These are phyloP conservation scores for Beauveria sp. DNA, from an alignment of 2,329 filamentous ascomycete species.

Conservation along the genomic window DNA sequence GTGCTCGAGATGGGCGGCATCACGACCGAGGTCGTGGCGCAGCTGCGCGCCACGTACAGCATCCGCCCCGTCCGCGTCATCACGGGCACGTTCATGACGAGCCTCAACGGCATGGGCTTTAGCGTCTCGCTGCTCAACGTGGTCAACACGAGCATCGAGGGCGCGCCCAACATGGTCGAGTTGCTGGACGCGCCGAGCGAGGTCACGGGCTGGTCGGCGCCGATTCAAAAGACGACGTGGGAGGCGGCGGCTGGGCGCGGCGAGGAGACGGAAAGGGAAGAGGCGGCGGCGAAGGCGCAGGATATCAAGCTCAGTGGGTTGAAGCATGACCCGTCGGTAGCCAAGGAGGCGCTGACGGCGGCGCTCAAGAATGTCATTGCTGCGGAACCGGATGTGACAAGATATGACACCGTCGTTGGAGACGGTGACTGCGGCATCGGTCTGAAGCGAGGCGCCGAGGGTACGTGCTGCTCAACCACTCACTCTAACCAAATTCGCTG, in stretches of 20 bases:
- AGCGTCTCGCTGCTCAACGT: constrained; percentile 64
- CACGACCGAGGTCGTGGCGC: constrained; percentile 57
- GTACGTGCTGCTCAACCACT: constrained; percentile 24
- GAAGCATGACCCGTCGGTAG: constrained; percentile 42
- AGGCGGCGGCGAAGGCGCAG: constrained; percentile 23
- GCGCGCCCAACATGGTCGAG: constrained; percentile 53
- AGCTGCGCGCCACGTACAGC: constrained; percentile 48
- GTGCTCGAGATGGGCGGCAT: constrained; percentile 66
- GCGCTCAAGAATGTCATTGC: constrained; percentile 56
- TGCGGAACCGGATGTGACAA: constrained; percentile 64
- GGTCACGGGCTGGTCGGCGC: constrained; percentile 62
- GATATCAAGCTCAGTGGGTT: constrained; percentile 39
- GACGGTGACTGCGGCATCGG: constrained; percentile 88
- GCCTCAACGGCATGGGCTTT: constrained; percentile 68
- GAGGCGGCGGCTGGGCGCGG: constrained; percentile 42
- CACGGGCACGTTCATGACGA: constrained; percentile 70
- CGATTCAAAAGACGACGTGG: constrained; percentile 57
- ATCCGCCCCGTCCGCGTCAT: constrained; percentile 59
- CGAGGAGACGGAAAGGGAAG: constrained; percentile 32
- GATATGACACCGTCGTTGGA: constrained; percentile 74
- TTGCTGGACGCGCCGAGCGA: constrained; percentile 63
- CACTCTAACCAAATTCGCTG: constrained; percentile 9
- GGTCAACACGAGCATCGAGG: constrained; percentile 47
- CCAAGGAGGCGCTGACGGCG: constrained; percentile 44
- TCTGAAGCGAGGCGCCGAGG: constrained; percentile 79